Evolutionary conservation across 202 grass and related monocot genomes (phyloP).

Genomic region (Hordeum pubiflorum): DNA sequence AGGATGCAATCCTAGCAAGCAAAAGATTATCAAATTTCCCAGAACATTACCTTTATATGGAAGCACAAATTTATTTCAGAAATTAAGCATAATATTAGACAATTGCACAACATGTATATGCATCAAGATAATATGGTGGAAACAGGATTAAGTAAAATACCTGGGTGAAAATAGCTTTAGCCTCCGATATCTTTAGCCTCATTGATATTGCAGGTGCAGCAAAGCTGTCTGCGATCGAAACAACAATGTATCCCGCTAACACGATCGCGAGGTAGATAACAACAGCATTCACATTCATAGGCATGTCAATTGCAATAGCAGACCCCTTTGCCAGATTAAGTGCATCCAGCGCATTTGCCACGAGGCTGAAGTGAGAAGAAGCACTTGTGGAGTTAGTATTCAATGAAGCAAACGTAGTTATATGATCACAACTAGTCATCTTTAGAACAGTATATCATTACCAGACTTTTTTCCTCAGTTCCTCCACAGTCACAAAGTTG

Average conservation of each 20-base stretch:
- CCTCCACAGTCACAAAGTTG: slow-evolving; percentile 60
- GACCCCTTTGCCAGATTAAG: slow-evolving; percentile 76
- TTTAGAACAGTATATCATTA: slow-evolving; percentile 27
- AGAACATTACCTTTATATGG: neutral
- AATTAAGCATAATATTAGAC: neutral
- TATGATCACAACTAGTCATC: neutral
- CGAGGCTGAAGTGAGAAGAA: slow-evolving; percentile 39
- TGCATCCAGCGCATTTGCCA: slow-evolving; percentile 77
- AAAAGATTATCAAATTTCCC: slow-evolving; percentile 25
- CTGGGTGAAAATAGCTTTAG: slow-evolving; percentile 96
- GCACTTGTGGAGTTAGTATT: neutral
- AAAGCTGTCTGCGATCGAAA: slow-evolving; percentile 98
- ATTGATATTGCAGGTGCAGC: slow-evolving; percentile 68
- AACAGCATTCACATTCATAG: slow-evolving; percentile 77
- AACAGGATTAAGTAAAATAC: slow-evolving; percentile 31
- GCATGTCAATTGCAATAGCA: slow-evolving; percentile 94
- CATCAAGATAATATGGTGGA: neutral
- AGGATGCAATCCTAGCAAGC: slow-evolving; percentile 75
- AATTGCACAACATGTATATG: neutral
- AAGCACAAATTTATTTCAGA: slow-evolving; percentile 7
- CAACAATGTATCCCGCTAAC: slow-evolving; percentile 75
- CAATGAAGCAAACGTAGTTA: neutral
- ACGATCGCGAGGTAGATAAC: slow-evolving; percentile 82
- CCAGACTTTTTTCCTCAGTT: slow-evolving; percentile 74
- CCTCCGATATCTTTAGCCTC: slow-evolving; percentile 76